A percentile compares a stretch with the other conserved stretches of the same genome.
phyloP scores from a whole-genome alignment of 139 green algal species.

The Picochlorum costavermella region DNA sequence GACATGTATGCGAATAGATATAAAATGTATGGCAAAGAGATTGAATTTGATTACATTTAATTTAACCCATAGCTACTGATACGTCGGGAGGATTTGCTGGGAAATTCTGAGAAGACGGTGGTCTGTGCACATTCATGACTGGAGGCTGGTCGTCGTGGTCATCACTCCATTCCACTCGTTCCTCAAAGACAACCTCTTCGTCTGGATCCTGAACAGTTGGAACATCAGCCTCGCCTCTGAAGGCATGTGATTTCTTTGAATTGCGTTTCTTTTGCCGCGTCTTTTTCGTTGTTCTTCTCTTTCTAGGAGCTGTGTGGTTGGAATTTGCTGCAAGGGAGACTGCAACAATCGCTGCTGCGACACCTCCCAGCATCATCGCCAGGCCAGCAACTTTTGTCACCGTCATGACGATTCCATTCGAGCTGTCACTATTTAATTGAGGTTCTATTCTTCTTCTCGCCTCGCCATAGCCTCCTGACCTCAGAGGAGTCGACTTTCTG shows the following conservation, averaged over 20 bases:
- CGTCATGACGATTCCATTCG: neutral
- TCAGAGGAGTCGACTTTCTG: no score
- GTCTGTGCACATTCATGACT: conserved; percentile 11
- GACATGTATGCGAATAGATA: neutral
- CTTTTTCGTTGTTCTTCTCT: neutral
- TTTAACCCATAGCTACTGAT: conserved; percentile 11
- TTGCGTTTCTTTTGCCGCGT: neutral
- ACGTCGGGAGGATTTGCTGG: conserved; percentile 8
- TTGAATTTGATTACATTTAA: conserved; percentile 11
- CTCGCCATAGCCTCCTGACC: no score
- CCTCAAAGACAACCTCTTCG: neutral
- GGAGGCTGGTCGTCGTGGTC: neutral
- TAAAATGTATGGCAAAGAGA: neutral
- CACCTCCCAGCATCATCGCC: conserved; percentile 5
- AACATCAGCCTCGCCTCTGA: conserved; percentile 3
- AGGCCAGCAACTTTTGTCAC: conserved; percentile 11
- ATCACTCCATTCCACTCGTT: no score
- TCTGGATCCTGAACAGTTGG: neutral
- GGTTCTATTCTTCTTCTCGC: no score
- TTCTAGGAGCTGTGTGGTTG: neutral
- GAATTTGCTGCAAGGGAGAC: neutral
- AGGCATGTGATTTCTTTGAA: conserved; percentile 1
- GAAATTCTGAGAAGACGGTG: conserved; percentile 1
- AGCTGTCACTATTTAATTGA: neutral
- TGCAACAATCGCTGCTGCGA: conserved; percentile 5